Evolutionary conservation across 495 filamentous ascomycete species (phyloP).

Genomic region (Podospora comata): DNA sequence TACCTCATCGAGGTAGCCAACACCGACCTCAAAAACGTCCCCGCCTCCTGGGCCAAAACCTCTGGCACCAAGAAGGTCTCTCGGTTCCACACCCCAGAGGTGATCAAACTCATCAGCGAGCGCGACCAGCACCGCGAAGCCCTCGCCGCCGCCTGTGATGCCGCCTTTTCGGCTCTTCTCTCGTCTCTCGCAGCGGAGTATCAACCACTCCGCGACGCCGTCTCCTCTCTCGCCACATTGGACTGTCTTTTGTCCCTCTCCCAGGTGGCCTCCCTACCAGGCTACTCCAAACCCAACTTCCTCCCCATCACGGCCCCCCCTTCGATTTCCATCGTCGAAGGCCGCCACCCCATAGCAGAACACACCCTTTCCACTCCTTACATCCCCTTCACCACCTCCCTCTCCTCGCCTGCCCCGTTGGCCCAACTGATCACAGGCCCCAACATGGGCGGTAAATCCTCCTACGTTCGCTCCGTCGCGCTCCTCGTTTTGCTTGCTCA

Average conservation of each 20-base stretch:
- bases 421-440: conserved; percentile 91
- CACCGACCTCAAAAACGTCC: conserved; percentile 72
- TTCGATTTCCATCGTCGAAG: conserved; percentile 67
- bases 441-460: conserved; percentile 98
- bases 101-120: conserved; percentile 76
- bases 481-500: conserved; percentile 93
- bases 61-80: conserved; percentile 90
- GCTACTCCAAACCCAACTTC: conserved; percentile 86
- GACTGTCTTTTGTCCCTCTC: conserved; percentile 90
- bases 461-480: conserved; percentile 88
- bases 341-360: conserved; percentile 95
- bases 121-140: conserved; percentile 94
- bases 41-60: conserved; percentile 91
- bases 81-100: conserved; percentile 91
- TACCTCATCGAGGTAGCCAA: conserved; percentile 92
- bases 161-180: conserved; percentile 71
- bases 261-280: conserved; percentile 76
- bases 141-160: conserved; percentile 86
- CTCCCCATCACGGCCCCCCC: conserved; percentile 53
- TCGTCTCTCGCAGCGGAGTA: conserved; percentile 74
- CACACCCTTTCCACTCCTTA: conserved; percentile 82
- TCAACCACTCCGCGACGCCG: conserved; percentile 81
- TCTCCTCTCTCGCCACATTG: conserved; percentile 79
- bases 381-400: conserved; percentile 83
- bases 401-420: conserved; percentile 57